Evolutionary conservation across 306 rosid species (phyloP), one percentile per base, ranked within the genome.

Genomic region (Rubus parviflorus): DNA sequence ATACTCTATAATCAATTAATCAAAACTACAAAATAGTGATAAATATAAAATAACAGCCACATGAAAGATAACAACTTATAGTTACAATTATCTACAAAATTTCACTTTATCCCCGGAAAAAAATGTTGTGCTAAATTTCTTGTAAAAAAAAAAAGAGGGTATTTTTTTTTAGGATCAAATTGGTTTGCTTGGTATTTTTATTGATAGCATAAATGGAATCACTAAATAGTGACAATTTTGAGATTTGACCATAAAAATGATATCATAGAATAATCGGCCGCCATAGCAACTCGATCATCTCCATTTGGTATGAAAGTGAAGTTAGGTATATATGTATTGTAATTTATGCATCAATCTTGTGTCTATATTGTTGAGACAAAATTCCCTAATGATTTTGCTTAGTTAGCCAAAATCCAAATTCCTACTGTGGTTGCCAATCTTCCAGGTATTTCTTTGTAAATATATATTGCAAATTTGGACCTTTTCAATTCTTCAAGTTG

Each of bases 291-390:
- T 40, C 25, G 48, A 4, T 42, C 46, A 42, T 65, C 30, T 65
- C 23, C 30, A 41, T 65, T 65, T 65, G 23, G 8, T 40, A 8
- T 65, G 48, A 40, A 7, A 13, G 68, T 35, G 47, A 65, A 65
- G 70, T 17, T 40, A 23, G 47, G 16, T 73, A 20, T 53, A 23
- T 13, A 54, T 20, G 20, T 74, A 30, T 60, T 42, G 13, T 73
- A 54, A 8, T 57, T 73, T 30, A 60, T 75, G 41, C 70, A 46
- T 15, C 30, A 30, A 17, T 0, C 6, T 41, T 17, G 25, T 60
- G 78, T 61, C 70, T 19, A 19, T 30, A 46, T 75, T 61, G 70
- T 19, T 75, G 78, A 62, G 69, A 75, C 70, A 61, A 61, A 60
- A 7, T 10, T 30, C 11, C 13, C 53, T 23, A 49, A 1, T 16